Evolutionary conservation across 1,284 basidiomycete genomes (phyloP).

Genomic region (Lentinus polychrous): DNA sequence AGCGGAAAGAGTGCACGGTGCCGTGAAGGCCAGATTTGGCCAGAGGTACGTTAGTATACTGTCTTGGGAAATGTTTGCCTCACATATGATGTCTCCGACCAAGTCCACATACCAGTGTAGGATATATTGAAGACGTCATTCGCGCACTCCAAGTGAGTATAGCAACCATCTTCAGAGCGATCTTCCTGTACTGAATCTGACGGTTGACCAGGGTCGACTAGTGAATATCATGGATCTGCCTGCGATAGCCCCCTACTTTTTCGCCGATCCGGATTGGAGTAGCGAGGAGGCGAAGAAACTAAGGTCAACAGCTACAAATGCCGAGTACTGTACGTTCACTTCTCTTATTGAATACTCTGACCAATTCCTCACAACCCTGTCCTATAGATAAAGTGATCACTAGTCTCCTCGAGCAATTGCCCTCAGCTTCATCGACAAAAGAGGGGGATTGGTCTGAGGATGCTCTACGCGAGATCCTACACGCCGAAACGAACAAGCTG

Average conservation of each 20-base stretch:
- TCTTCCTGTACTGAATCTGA: not conserved
- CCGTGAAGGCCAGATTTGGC: slow-evolving; percentile 43
- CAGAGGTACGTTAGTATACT: slow-evolving; percentile 25
- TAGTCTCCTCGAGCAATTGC: slow-evolving; percentile 12
- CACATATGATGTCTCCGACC: not conserved
- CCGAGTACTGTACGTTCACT: slow-evolving; percentile 14
- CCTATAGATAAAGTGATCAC: slow-evolving; percentile 13
- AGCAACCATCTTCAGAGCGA: not conserved
- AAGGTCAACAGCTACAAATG: slow-evolving; percentile 32
- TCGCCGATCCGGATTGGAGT: slow-evolving; percentile 55
- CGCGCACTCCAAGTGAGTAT: slow-evolving; percentile 42
- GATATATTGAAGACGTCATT: slow-evolving; percentile 55
- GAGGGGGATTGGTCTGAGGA: slow-evolving; percentile 15
- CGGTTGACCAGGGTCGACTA: slow-evolving; percentile 57
- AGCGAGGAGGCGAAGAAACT: slow-evolving; percentile 52
- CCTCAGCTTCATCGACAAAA: not conserved
- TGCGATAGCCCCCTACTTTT: slow-evolving; percentile 66
- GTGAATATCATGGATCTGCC: slow-evolving; percentile 66
- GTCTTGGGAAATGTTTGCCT: slow-evolving; percentile 15
- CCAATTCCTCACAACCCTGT: not conserved
- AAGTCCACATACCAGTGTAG: slow-evolving; percentile 43
- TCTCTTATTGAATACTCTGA: not conserved
- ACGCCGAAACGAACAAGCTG: slow-evolving; percentile 35
- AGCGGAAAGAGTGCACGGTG: slow-evolving; percentile 40
- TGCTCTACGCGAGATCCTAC: slow-evolving; percentile 36